Evolutionary conservation across 163 green algal species (phyloP).

Genomic region (Coccomyxa subellipsoidea): DNA sequence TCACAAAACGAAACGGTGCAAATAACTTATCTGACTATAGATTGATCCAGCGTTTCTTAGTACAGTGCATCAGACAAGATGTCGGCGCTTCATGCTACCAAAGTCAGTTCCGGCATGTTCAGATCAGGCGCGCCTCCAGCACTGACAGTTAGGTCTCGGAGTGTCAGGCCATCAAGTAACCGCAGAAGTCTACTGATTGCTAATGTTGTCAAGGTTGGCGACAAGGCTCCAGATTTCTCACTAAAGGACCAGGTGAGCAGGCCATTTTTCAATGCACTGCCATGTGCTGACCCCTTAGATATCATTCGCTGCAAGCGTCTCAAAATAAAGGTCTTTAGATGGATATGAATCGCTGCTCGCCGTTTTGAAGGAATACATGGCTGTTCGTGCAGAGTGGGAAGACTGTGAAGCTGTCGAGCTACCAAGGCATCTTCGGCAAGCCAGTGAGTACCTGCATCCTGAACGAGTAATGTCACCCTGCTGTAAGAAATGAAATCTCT

Average conservation of each 20-base stretch:
- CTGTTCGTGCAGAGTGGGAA: slow-evolving; percentile 15
- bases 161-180: not conserved
- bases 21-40: no score
- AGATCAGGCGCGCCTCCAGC: not conserved
- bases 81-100: not conserved
- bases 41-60: no score
- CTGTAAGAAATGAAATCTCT: not conserved
- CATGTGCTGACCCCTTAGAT: not conserved
- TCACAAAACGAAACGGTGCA: no score
- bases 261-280: not conserved
- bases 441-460: slow-evolving; percentile 5
- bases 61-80: no score
- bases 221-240: slow-evolving; percentile 23
- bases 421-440: slow-evolving; percentile 22
- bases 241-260: slow-evolving; percentile 7
- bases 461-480: not conserved
- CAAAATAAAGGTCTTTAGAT: not conserved
- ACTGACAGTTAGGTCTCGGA: not conserved
- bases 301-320: not conserved
- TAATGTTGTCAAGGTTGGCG: slow-evolving; percentile 5
- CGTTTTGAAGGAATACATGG: no score
- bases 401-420: slow-evolving; percentile 18
- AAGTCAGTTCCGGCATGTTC: not conserved
- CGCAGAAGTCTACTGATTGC: not conserved
- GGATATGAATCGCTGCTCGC: not conserved